Conservation (phyloP, 78 protist genomes). For the Dictyostelium firmibasis region DNA sequence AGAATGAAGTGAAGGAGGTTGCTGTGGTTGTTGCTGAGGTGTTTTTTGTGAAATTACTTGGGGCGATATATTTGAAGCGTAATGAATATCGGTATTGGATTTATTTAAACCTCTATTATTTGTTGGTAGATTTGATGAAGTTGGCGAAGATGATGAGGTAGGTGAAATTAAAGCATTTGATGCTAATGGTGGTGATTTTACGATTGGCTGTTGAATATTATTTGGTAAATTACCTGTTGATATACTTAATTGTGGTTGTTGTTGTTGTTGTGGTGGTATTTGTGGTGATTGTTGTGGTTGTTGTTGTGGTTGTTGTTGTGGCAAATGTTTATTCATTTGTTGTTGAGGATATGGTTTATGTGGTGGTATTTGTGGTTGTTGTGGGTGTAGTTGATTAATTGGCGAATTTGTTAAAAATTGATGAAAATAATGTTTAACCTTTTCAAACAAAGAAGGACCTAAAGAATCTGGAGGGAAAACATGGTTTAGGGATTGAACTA, state of each 20-base stretch:
- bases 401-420: constrained; percentile 20
- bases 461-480: constrained; percentile 35
- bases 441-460: constrained; percentile 48
- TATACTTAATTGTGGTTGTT: not conserved
- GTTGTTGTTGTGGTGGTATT: not conserved
- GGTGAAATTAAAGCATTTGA: not conserved
- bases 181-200: not conserved
- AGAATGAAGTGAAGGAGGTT: not conserved
- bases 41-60: not conserved
- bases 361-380: not conserved
- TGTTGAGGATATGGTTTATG: not conserved
- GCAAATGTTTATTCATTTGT: not conserved
- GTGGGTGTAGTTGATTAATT: not conserved
- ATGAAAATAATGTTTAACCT: constrained; percentile 12
- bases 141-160: not conserved
- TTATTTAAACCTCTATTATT: not conserved
- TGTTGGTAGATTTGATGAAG: not conserved
- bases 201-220: not conserved
- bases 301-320: not conserved
- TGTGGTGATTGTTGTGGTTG: not conserved
- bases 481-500: constrained; percentile 33
- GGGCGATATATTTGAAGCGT: not conserved
- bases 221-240: not conserved
- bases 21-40: not conserved
- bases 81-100: not conserved